Conservation (phyloP, 2,329 filamentous ascomycete genomes). For the Xylaria sp. region DNA sequence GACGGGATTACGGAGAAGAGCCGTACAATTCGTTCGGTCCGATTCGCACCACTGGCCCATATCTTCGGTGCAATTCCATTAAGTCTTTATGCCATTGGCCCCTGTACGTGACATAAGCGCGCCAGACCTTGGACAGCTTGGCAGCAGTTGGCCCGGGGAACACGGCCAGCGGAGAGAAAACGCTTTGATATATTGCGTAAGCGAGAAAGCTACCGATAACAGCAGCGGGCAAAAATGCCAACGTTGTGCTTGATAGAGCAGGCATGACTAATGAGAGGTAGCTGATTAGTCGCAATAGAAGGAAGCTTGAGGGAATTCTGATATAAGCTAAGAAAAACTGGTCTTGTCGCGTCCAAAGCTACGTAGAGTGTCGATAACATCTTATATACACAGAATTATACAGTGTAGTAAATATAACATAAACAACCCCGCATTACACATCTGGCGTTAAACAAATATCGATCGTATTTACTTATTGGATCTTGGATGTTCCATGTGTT, state of each 20-base stretch:
- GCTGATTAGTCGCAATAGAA: neutral
- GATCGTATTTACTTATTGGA: too few relatives aligned
- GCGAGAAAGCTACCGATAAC: constrained; percentile 4
- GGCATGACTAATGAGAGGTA: neutral
- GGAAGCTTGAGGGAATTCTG: neutral
- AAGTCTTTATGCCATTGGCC: constrained; percentile 15
- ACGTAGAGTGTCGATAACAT: neutral
- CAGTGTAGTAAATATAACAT: neutral
- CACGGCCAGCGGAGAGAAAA: constrained; percentile 22
- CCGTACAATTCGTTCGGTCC: neutral
- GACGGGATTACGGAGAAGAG: neutral
- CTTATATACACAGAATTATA: constrained; percentile 1
- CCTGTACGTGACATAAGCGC: neutral
- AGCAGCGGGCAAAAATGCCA: neutral
- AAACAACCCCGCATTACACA: too few relatives aligned
- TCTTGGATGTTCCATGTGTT: too few relatives aligned
- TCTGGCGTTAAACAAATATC: too few relatives aligned
- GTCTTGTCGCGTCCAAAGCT: neutral
- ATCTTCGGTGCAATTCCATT: constrained; percentile 9
- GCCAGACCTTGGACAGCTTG: constrained; percentile 20
- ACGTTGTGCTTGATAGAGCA: neutral
- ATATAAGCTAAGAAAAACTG: neutral
- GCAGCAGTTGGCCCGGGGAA: constrained; percentile 20
- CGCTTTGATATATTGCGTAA: constrained; percentile 9
- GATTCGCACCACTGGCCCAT: constrained; percentile 21